phyloP scores from a whole-genome alignment of 176 grass and related monocot species.

The Microstegium vimineum region DNA sequence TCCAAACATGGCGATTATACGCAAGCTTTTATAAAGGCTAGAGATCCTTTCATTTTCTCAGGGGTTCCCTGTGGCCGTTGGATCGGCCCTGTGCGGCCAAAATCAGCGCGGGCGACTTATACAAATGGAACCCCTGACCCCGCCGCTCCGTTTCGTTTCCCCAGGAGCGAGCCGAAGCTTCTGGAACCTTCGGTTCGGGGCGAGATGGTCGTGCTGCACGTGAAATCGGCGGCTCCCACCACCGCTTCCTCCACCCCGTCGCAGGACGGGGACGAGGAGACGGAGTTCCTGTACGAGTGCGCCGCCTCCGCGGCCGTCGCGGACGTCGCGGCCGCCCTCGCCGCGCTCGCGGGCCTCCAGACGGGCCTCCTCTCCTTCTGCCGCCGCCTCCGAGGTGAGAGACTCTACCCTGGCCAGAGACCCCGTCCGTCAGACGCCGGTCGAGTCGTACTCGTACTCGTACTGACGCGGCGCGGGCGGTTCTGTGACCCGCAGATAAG shows the following conservation, averaged over 20 bases:
- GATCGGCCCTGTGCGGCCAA: no score
- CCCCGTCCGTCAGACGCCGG: not conserved
- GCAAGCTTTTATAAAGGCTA: no score
- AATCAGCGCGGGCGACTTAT: no score
- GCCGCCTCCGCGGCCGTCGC: constrained; percentile 22
- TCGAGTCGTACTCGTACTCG: not conserved
- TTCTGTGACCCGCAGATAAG: constrained; percentile 9
- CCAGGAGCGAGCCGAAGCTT: not conserved
- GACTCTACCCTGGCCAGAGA: not conserved
- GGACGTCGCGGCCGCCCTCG: constrained; percentile 40
- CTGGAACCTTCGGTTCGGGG: not conserved
- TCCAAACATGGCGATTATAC: no score
- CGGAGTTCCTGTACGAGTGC: constrained; percentile 51
- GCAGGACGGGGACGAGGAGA: not conserved
- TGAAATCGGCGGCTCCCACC: not conserved
- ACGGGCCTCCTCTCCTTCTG: constrained; percentile 35
- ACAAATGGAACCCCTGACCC: no score
- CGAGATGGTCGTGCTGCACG: constrained; percentile 45
- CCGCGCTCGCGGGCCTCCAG: constrained; percentile 25
- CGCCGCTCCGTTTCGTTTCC: no score
- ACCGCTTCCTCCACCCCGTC: not conserved
- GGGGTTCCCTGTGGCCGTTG: no score
- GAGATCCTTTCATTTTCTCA: no score
- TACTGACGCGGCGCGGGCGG: not conserved
- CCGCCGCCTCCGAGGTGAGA: constrained; percentile 21